phyloP scores from a whole-genome alignment of 371 early-diverging fungal genomes.

The Zychaea mexicana region DNA sequence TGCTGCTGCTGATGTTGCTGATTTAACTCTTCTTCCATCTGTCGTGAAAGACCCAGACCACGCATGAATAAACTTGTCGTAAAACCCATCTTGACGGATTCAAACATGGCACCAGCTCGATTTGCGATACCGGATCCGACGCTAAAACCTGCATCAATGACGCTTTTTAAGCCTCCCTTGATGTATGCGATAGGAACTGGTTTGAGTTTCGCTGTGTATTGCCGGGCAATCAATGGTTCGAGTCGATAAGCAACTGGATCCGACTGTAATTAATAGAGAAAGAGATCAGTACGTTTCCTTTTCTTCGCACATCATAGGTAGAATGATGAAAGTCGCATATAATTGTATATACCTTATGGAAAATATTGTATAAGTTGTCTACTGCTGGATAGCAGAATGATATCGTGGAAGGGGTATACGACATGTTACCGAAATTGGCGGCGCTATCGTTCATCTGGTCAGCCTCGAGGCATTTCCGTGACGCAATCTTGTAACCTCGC shows the following conservation, averaged over 20 bases:
- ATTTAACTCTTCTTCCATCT: slow-evolving; percentile 6
- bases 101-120: slow-evolving; percentile 71
- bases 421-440: slow-evolving; percentile 14
- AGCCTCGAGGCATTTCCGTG: slow-evolving; percentile 34
- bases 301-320: no score
- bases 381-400: slow-evolving; percentile 65
- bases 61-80: slow-evolving; percentile 59
- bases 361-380: slow-evolving; percentile 80
- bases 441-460: background rate
- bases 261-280: no score
- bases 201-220: slow-evolving; percentile 51
- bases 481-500: slow-evolving; percentile 63
- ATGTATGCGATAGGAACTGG: slow-evolving; percentile 79
- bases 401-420: slow-evolving; percentile 20
- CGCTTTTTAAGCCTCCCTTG: slow-evolving; percentile 81
- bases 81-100: slow-evolving; percentile 58
- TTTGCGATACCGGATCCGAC: slow-evolving; percentile 71
- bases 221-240: slow-evolving; percentile 69
- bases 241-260: slow-evolving; percentile 71
- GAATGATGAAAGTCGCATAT: no score
- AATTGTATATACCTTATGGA: slow-evolving; percentile 54
- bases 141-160: slow-evolving; percentile 62
- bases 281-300: no score
- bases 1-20: background rate
- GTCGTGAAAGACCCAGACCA: slow-evolving; percentile 47